Evolutionary conservation across 1,284 basidiomycete genomes (phyloP).

Genomic region (Peniophora sp.): DNA sequence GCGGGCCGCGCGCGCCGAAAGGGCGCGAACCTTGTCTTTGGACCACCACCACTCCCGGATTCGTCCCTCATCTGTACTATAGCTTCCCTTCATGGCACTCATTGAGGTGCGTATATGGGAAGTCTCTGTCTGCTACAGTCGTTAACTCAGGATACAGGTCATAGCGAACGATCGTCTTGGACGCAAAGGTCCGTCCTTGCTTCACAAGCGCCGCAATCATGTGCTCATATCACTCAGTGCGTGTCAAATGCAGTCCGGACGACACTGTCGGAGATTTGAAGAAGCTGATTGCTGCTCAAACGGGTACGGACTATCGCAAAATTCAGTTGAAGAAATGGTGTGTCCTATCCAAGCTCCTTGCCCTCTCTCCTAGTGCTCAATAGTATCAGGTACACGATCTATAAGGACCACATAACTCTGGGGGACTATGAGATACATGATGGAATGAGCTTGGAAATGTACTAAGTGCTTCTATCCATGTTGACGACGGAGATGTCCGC

Average conservation of each 20-base stretch:
- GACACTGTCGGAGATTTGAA: constrained; percentile 98
- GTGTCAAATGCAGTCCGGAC: constrained; percentile 88
- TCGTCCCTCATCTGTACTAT: background rate
- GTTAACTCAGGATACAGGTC: constrained; percentile 40
- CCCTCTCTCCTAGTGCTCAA: constrained; percentile 1
- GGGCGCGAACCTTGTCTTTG: no score
- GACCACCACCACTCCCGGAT: background rate
- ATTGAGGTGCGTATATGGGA: constrained; percentile 42
- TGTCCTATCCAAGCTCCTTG: constrained; percentile 17
- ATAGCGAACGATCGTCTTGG: constrained; percentile 97
- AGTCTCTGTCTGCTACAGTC: background rate
- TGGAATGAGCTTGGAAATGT: constrained; percentile 93
- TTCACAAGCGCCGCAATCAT: background rate
- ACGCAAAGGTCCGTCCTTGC: constrained; percentile 67
- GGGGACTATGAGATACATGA: constrained; percentile 93
- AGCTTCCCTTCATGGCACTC: constrained; percentile 34
- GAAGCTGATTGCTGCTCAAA: constrained; percentile 94
- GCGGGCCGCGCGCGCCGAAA: no score
- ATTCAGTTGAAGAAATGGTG: constrained; percentile 97
- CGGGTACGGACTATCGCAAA: constrained; percentile 79
- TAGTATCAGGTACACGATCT: constrained; percentile 75
- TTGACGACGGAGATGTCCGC: no score
- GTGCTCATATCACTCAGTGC: constrained; percentile 42
- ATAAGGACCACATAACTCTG: constrained; percentile 93
- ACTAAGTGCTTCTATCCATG: constrained; percentile 38